Percentiles rank a stretch among this genome's conserved stretches.
Evolutionary conservation across 73 alveolate genomes (phyloP).

Genomic region (Effrenium voratum): DNA sequence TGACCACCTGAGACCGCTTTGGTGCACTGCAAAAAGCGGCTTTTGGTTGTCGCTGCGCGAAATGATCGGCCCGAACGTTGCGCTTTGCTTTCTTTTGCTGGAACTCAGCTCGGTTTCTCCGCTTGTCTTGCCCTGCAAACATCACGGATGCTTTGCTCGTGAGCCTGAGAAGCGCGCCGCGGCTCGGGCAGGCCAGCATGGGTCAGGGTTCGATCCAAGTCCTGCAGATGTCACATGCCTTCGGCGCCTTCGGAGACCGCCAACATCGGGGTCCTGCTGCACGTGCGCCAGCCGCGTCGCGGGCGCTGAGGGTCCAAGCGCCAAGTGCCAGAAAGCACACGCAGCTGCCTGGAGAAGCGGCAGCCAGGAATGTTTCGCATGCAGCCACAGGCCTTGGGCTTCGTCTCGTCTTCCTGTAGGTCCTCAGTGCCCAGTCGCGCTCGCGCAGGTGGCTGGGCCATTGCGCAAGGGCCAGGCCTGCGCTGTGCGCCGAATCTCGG

Average conservation of each 20-base stretch:
- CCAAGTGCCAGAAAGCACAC: conserved; percentile 38
- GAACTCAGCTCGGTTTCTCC: background rate
- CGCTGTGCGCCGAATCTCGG: background rate
- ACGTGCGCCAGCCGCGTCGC: conserved; percentile 18
- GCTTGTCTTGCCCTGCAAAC: background rate
- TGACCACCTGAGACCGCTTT: conserved; percentile 45
- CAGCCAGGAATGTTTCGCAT: too few species aligned
- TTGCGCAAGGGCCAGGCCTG: too few species aligned
- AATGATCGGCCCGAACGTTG: too few species aligned
- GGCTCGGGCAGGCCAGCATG: conserved; percentile 41
- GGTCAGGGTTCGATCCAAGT: background rate
- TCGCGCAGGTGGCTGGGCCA: too few species aligned
- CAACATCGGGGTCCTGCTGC: background rate
- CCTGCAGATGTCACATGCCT: background rate
- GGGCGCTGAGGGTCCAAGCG: background rate
- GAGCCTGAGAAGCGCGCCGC: background rate
- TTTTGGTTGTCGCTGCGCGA: too few species aligned
- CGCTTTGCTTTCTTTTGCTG: too few species aligned
- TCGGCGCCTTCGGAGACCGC: background rate
- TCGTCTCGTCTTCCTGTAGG: too few species aligned
- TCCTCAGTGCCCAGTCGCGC: too few species aligned
- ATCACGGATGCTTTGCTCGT: background rate
- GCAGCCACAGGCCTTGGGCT: too few species aligned
- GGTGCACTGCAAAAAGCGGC: too few species aligned
- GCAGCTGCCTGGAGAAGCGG: too few species aligned